phyloP scores from a whole-genome alignment of 305 asterid genomes.

The Fraxinus paxiana region DNA sequence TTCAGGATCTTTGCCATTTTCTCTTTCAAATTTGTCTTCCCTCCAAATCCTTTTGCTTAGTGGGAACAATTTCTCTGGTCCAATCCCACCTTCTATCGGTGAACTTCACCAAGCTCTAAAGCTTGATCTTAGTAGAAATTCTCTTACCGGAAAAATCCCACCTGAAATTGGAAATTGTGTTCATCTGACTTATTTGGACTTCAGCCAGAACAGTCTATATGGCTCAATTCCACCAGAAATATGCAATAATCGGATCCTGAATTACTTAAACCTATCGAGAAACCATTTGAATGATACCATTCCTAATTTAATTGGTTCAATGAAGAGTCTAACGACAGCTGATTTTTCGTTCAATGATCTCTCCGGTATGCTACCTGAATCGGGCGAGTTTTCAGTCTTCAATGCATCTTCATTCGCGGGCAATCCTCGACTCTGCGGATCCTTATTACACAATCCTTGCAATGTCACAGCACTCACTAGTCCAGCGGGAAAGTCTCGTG shows the following conservation, averaged over 20 bases:
- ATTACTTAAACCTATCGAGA: slow-evolving; percentile 77
- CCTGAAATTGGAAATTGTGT: slow-evolving; percentile 57
- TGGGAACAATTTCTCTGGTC: slow-evolving; percentile 70
- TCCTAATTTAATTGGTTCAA: slow-evolving; percentile 56
- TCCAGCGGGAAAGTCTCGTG: slow-evolving; percentile 37
- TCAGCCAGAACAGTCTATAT: slow-evolving; percentile 68
- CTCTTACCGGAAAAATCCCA: slow-evolving; percentile 67
- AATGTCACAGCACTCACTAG: slow-evolving; percentile 22
- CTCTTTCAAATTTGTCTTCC: slow-evolving; percentile 62
- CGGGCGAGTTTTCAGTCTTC: slow-evolving; percentile 77
- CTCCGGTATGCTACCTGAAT: slow-evolving; percentile 75
- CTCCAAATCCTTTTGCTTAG: slow-evolving; percentile 63
- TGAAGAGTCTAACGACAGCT: slow-evolving; percentile 88
- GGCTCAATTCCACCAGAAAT: slow-evolving; percentile 68
- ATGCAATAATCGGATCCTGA: slow-evolving; percentile 59
- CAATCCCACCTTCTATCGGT: slow-evolving; percentile 72
- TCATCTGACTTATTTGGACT: slow-evolving; percentile 72
- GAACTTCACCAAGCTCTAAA: slow-evolving; percentile 61
- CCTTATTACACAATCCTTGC: slow-evolving; percentile 62
- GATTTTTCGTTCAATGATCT: slow-evolving; percentile 91
- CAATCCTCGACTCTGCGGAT: slow-evolving; percentile 78
- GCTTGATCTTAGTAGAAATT: slow-evolving; percentile 65
- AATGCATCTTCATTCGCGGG: slow-evolving; percentile 74
- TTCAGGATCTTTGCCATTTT: slow-evolving; percentile 61
- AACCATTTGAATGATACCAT: slow-evolving; percentile 62